Evolutionary conservation across 805 yeast species (phyloP).

Genomic region (Pichia californica): DNA sequence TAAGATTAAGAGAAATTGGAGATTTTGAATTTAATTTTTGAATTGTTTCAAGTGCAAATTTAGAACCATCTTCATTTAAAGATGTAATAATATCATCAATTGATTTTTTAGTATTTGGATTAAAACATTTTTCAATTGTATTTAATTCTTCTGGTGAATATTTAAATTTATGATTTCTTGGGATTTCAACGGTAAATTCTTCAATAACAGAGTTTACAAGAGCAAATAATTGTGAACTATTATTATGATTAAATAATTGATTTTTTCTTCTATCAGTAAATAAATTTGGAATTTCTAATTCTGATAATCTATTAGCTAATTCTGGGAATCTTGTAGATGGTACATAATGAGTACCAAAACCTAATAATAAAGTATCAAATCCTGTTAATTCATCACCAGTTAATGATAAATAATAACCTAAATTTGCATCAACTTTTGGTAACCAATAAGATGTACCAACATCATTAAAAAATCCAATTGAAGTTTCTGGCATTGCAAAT

Average conservation of each 20-base stretch:
- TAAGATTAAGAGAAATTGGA: conserved; percentile 70
- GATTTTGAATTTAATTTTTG: conserved; percentile 60
- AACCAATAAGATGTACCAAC: conserved; percentile 91
- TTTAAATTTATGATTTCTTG: conserved; percentile 54
- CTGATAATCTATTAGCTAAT: conserved; percentile 59
- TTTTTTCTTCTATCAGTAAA: conserved; percentile 13
- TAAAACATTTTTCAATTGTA: conserved; percentile 65
- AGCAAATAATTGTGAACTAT: conserved; percentile 36
- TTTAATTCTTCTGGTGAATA: conserved; percentile 48
- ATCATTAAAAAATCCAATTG: conserved; percentile 93
- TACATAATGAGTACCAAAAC: conserved; percentile 88
- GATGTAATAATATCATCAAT: conserved; percentile 52
- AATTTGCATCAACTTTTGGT: conserved; percentile 71
- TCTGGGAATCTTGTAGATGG: conserved; percentile 57
- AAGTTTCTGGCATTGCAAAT: conserved; percentile 97
- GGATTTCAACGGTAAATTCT: conserved; percentile 67
- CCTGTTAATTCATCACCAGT: conserved; percentile 80
- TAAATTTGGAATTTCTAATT: conserved; percentile 35
- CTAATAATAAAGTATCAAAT: conserved; percentile 72
- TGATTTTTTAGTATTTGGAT: conserved; percentile 32
- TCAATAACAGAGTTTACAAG: conserved; percentile 69
- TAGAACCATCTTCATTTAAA: conserved; percentile 48
- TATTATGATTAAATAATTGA: conserved; percentile 16
- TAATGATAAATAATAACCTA: conserved; percentile 80
- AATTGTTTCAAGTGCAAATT: conserved; percentile 57